These are phyloP conservation scores for Saccharomycopsis fibuligera DNA, from an alignment of 805 yeast genomes.

Conservation along the genomic window DNA sequence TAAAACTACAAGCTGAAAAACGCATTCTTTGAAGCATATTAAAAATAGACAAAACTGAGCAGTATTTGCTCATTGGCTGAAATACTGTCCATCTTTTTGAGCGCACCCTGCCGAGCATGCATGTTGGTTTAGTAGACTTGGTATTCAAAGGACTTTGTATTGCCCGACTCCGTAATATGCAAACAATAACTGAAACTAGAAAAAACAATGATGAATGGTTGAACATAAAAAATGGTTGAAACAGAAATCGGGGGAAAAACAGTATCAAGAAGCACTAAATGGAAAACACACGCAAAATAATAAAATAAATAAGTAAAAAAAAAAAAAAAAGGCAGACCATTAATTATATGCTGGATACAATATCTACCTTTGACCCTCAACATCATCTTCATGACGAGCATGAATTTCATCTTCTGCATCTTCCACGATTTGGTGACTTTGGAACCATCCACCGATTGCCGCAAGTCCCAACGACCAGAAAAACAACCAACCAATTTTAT, in stretches of 20 bases:
- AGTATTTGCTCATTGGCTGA: no score
- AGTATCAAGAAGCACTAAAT: background rate
- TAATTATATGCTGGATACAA: background rate
- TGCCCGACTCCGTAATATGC: no score
- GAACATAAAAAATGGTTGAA: background rate
- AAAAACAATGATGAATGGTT: background rate
- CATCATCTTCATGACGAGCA: background rate
- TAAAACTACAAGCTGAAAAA: no score
- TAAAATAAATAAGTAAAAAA: background rate
- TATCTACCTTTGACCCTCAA: background rate
- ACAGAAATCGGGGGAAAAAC: background rate
- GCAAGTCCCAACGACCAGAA: constrained; percentile 23
- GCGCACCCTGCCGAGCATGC: no score
- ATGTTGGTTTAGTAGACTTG: no score
- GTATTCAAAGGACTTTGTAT: no score
- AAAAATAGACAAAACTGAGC: no score
- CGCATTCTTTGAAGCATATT: no score
- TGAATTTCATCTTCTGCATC: constrained; percentile 21
- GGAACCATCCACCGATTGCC: constrained; percentile 16
- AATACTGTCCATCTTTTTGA: no score
- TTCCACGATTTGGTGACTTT: constrained; percentile 23
- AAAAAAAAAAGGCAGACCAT: background rate
- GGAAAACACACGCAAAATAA: background rate
- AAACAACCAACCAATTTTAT: constrained; percentile 30
- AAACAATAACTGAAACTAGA: background rate